Evolutionary conservation across 2,329 filamentous ascomycete genomes (phyloP).

Genomic region (Leptodontidium sp.): DNA sequence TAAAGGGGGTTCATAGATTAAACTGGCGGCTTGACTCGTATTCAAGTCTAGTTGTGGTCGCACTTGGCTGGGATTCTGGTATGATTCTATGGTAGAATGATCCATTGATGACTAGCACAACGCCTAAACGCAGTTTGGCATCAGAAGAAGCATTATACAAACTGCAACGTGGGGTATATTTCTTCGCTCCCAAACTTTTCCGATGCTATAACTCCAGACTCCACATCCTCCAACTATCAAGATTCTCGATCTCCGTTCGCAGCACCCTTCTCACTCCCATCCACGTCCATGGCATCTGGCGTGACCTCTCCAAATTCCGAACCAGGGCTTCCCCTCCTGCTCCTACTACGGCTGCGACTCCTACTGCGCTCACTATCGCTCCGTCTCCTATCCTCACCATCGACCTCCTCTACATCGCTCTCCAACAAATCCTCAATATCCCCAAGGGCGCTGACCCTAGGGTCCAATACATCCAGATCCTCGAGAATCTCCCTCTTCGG

Average conservation of each 20-base stretch:
- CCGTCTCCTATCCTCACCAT: conserved; percentile 32
- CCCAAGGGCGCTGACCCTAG: conserved; percentile 82
- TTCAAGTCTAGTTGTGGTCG: too few relatives aligned
- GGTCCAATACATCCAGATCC: conserved; percentile 87
- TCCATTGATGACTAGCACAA: too few relatives aligned
- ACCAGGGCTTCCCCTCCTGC: conserved; percentile 47
- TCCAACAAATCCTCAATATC: conserved; percentile 78
- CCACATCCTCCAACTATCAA: background rate
- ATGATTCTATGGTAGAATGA: too few relatives aligned
- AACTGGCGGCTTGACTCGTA: too few relatives aligned
- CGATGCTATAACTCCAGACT: background rate
- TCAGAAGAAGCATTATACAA: too few relatives aligned
- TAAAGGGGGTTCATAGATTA: too few relatives aligned
- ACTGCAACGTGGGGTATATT: background rate
- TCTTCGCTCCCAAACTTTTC: background rate
- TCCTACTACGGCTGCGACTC: conserved; percentile 6
- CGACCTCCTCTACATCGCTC: conserved; percentile 49
- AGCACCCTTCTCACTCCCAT: conserved; percentile 28
- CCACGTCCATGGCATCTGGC: conserved; percentile 34
- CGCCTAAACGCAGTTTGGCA: too few relatives aligned
- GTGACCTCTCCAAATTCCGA: conserved; percentile 50
- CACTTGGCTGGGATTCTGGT: too few relatives aligned
- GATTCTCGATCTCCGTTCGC: conserved; percentile 26
- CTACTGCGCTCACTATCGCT: conserved; percentile 25
- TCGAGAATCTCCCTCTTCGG: conserved; percentile 83